Base-by-base conservation (phyloP, 1,284 basidiomycete species). In the Boletus mariae region DNA sequence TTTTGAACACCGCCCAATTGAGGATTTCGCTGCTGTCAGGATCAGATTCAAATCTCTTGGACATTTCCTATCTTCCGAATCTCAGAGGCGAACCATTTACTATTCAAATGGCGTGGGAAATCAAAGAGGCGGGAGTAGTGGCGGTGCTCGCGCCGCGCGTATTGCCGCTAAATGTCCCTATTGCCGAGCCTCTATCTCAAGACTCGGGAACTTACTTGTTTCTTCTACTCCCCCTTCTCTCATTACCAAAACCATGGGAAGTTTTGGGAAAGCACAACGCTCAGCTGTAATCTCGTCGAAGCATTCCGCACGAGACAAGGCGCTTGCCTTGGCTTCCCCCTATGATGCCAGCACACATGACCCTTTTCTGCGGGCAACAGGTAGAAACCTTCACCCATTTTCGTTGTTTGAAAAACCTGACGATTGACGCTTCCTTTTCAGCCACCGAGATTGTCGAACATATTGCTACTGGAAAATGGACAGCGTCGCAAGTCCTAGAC, bases 391-490 rank as follows among this genome's bases (percentile, higher is more conserved):
- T 9, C 32, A 25, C 2, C 8, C 23, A 6, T 15, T 12, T 15
- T 28, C 38, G 5, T 37, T 32, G 1, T 44, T 13, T 40, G 25
- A 26, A 5, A 2, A 6, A 32, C 23, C 3, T 40, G 37, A 12
- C 20, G n/a, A 25, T 15, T 37, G 17, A 48, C 28, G 9, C 10
- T 15, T 35, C 2, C 23, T n/a, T 45, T 52, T 49, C n/a, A 87
- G 87, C 82, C 9, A 70, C 74, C 5, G 79, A 87, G 58, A 88
- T 90, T 37, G 85, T 86, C 15, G 57, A 73, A 44, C 74, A 63
- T 45, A 88, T 90, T 44, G 65, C 75, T 55, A 71, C 68, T 6
- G 76, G 81, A 9, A 73, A 80, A 67, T 94, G 90, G 89, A 92
- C 87, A 0, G 83, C 91, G 8, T 78, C 77, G 1, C 72, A 79